Conservation (phyloP, 1,284 basidiomycete species). For the Pascua sp. region DNA sequence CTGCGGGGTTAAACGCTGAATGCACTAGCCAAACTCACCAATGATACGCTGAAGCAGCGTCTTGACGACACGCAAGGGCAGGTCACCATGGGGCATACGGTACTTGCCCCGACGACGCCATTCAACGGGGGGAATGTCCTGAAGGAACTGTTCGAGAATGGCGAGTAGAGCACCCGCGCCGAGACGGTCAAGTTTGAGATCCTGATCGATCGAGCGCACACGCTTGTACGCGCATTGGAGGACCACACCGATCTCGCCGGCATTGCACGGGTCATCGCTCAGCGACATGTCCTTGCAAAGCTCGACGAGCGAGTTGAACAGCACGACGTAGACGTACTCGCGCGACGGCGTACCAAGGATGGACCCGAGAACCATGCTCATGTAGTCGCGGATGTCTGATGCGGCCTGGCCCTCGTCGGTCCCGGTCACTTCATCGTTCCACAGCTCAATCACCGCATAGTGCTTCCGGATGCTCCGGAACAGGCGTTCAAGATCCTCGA, state of each 20-base stretch:
- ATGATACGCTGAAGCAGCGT: slow-evolving; percentile 95
- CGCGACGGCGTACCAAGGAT: slow-evolving; percentile 86
- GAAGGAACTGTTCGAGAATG: slow-evolving; percentile 92
- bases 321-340: slow-evolving; percentile 87
- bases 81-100: slow-evolving; percentile 88
- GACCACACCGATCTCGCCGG: slow-evolving; percentile 91
- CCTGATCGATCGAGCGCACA: slow-evolving; percentile 87
- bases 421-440: neutral
- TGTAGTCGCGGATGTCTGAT: slow-evolving; percentile 87
- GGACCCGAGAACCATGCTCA: slow-evolving; percentile 96
- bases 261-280: slow-evolving; percentile 65
- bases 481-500: slow-evolving; percentile 13
- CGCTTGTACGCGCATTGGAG: slow-evolving; percentile 99
- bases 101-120: slow-evolving; percentile 89
- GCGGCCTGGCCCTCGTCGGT: slow-evolving; percentile 54
- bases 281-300: slow-evolving; percentile 77
- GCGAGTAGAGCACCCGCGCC: slow-evolving; percentile 85
- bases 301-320: slow-evolving; percentile 72
- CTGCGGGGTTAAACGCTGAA: slow-evolving; percentile 22
- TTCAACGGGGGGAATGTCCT: slow-evolving; percentile 89
- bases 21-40: slow-evolving; percentile 58
- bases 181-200: slow-evolving; percentile 73
- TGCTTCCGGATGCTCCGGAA: slow-evolving; percentile 10
- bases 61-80: slow-evolving; percentile 96
- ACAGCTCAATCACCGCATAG: slow-evolving; percentile 16